Evolutionary conservation across 2,329 filamentous ascomycete genomes (phyloP).

Genomic region (Pezizomycotina sp.): DNA sequence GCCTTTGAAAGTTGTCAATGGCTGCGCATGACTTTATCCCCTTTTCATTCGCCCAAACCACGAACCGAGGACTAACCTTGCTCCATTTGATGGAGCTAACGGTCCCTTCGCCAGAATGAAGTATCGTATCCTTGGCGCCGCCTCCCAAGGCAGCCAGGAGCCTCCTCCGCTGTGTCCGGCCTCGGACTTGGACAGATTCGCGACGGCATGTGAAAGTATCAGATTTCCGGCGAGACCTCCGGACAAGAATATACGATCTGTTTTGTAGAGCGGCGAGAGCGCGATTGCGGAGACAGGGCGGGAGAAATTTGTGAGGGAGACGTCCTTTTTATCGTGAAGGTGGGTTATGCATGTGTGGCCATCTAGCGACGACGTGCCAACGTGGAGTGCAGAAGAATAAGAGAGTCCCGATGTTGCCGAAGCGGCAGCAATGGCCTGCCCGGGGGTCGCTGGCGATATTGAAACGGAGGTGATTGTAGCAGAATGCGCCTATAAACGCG

Average conservation of each 20-base stretch:
- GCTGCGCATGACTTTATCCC: slow-evolving; percentile 96
- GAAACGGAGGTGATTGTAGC: slow-evolving; percentile 82
- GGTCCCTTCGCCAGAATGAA: slow-evolving; percentile 82
- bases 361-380: slow-evolving; percentile 86
- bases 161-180: slow-evolving; percentile 57
- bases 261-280: slow-evolving; percentile 87
- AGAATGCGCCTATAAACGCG: slow-evolving; percentile 79
- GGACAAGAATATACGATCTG: slow-evolving; percentile 73
- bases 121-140: slow-evolving; percentile 64
- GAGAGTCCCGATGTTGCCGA: slow-evolving; percentile 20
- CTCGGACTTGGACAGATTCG: slow-evolving; percentile 69
- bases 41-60: slow-evolving; percentile 90
- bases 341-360: slow-evolving; percentile 89
- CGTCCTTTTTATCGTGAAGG: slow-evolving; percentile 66
- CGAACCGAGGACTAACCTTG: slow-evolving; percentile 63
- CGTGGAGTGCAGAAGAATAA: slow-evolving; percentile 52
- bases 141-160: slow-evolving; percentile 49
- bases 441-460: slow-evolving; percentile 66
- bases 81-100: slow-evolving; percentile 94
- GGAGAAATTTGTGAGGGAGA: slow-evolving; percentile 81
- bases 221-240: slow-evolving; percentile 78
- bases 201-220: slow-evolving; percentile 73
- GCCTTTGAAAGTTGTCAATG: slow-evolving; percentile 33
- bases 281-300: slow-evolving; percentile 83
- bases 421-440: slow-evolving; percentile 22